Evolutionary conservation across 306 rosid genomes (phyloP).

Genomic region (Ormosia semicastrata): DNA sequence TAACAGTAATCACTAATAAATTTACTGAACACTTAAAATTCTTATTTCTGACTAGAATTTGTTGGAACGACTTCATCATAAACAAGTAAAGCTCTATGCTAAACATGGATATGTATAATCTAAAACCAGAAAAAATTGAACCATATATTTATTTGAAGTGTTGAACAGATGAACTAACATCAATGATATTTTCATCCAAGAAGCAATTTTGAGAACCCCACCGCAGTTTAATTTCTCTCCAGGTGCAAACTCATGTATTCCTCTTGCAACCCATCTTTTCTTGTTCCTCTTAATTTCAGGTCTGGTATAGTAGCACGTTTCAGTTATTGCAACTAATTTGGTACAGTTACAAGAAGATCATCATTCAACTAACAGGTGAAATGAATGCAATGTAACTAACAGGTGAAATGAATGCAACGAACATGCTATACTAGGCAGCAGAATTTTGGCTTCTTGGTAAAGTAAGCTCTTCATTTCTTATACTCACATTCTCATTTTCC

Average conservation of each 20-base stretch:
- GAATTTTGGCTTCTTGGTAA: slow-evolving; percentile 31
- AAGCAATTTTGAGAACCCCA: not conserved
- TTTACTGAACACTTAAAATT: not conserved
- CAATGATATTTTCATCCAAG: not conserved
- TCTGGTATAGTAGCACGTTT: not conserved
- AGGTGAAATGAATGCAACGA: not conserved
- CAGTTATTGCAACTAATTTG: slow-evolving; percentile 11
- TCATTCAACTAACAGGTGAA: not conserved
- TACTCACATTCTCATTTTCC: slow-evolving; percentile 38
- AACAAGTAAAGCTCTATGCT: not conserved
- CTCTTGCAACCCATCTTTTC: not conserved
- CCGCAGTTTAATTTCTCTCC: not conserved
- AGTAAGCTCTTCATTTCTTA: slow-evolving; percentile 21
- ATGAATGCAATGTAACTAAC: not conserved
- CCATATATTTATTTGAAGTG: not conserved
- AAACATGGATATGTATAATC: not conserved
- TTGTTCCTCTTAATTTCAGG: not conserved
- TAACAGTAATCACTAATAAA: not conserved
- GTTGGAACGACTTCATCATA: not conserved
- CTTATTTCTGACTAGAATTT: not conserved
- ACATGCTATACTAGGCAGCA: slow-evolving; percentile 32
- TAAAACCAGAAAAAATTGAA: not conserved
- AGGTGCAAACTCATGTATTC: not conserved
- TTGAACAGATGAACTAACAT: not conserved
- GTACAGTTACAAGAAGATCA: not conserved